A percentile compares a stretch with the other conserved stretches of the same genome.
These are phyloP conservation scores for Mycena crocata DNA, from an alignment of 768 basidiomycete genomes.

Conservation along the genomic window DNA sequence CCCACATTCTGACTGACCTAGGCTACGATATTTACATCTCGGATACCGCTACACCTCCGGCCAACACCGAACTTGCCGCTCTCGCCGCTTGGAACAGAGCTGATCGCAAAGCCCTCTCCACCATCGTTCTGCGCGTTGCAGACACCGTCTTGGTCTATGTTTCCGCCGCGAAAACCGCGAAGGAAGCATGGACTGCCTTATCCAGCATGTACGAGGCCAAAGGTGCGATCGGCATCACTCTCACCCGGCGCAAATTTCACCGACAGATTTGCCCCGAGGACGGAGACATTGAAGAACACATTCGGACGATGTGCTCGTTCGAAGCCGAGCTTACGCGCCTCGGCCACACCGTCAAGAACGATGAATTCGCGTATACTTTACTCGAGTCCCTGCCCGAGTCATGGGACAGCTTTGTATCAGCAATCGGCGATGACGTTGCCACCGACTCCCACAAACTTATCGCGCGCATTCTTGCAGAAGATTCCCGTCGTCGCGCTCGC, in stretches of 20 bases:
- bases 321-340: conserved; percentile 39
- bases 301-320: conserved; percentile 39
- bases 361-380: conserved; percentile 44
- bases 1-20: conserved; percentile 36
- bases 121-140: conserved; percentile 43
- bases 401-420: conserved; percentile 45
- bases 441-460: conserved; percentile 34
- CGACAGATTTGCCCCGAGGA: conserved; percentile 40
- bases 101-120: conserved; percentile 44
- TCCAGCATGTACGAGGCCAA: conserved; percentile 40
- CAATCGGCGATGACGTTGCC: conserved; percentile 30
- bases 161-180: conserved; percentile 34
- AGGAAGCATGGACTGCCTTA: conserved; percentile 45
- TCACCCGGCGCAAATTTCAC: conserved; percentile 40
- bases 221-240: conserved; percentile 43
- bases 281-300: conserved; percentile 46
- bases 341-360: conserved; percentile 37
- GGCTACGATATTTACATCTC: conserved; percentile 20
- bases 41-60: neutral
- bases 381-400: conserved; percentile 46
- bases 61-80: conserved; percentile 8
- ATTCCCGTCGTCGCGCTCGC: conserved; percentile 19
- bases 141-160: conserved; percentile 44
- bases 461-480: conserved; percentile 37
- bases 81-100: conserved; percentile 39